Evolutionary conservation across 1,284 basidiomycete genomes (phyloP), one percentile per base, ranked within the genome.

Genomic region (Mycena sp.): DNA sequence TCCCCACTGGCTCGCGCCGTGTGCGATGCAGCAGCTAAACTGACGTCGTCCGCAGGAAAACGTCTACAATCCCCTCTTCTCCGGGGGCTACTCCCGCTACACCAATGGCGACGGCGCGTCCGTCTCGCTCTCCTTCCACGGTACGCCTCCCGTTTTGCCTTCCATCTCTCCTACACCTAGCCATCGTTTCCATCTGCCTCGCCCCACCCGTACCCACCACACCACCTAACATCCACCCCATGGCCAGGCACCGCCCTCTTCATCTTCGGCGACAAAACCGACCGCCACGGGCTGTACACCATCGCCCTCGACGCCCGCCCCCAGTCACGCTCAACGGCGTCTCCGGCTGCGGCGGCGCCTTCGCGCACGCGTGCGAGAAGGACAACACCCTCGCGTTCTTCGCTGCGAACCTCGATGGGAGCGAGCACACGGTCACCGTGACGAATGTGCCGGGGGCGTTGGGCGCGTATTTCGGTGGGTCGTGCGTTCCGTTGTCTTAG

Each of bases 261-360:
- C 55, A 62, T 65, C 45, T 62, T 65, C 41, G 64, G 64, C 44
- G 64, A 65, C 52, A 65, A 65, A 45, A 65, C 64, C 19, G 64
- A 65, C 45, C 54, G 64, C 3, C 64, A 65, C 28, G 64, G 64
- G 21, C 45, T 61, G 28, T 65, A 65, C 46, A 65, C 55, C 44
- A 59, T 65, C 19, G 11, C 44, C 1, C 32, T 35, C 7, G 32
- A 35, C 32, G 14, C 7, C 14, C 32, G 32, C 32, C 9, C 54
- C 59, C 50, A 25, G 11, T 44, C 21, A 57, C 55, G 16, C 62
- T 61, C 56, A 59, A 65, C 56, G 64, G 64, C 40, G 64, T 65
- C 55, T 65, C 64, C 0, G 64, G 64, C 0, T 65, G 64, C 59
- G 64, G 64, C 30, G 64, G 64, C 4, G 60, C 46, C 7, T 65